Evolutionary conservation across 23 red algal species (phyloP), one percentile per base, ranked within the genome.

Genomic region (Gracilariopsis chorda): DNA sequence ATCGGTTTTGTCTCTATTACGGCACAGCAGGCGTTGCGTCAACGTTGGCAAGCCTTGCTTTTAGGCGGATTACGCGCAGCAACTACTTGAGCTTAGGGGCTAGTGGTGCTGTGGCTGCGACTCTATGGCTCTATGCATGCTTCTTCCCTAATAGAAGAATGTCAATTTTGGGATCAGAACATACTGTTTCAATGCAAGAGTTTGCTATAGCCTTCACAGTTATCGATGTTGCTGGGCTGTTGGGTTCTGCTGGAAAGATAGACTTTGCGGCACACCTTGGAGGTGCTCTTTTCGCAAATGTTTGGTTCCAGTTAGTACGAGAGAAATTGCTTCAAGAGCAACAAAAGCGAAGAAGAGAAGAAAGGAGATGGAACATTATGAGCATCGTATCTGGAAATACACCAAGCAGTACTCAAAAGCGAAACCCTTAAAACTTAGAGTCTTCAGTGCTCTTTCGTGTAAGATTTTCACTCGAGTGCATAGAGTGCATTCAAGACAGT

Each of bases 191-290:
- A 24, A 82, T 82, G 90, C 77, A 93, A 58, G 78, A 84, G 34
- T 72, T 95, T 44, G 84, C 61, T 23, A 30, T 89, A 41, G 92
- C 77, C 42, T 86, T 59, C 65, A 73, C 86, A 20, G 42, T 95
- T 8, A 76, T 95, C 40, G 93, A 95, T 64, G 83, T 78, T 20
- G 86, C 86, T 23, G 93, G 93, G 29, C 68, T 95, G 51, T 70
- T 95, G 10, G 86, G 86, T 24, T 83, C 79, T 58, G 81, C 68
- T 30, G 84, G 78, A 7, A 89, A 87, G 42, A 90, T 95, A 48
- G 93, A 95, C 39, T 90, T 90, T 64, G 93, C 93, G 42, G 93
- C 84, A 3, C 93, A 95, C 70, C 70, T 95, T n/a, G 83, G 83
- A 16, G 93, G 93, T 10, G 93, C 83, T 5, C 13, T 91, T 7